Percentiles rank a stretch among this genome's conserved stretches.
Conservation (phyloP, 192 early-diverging fungal genomes). For the Paraglomus brasilianum region DNA sequence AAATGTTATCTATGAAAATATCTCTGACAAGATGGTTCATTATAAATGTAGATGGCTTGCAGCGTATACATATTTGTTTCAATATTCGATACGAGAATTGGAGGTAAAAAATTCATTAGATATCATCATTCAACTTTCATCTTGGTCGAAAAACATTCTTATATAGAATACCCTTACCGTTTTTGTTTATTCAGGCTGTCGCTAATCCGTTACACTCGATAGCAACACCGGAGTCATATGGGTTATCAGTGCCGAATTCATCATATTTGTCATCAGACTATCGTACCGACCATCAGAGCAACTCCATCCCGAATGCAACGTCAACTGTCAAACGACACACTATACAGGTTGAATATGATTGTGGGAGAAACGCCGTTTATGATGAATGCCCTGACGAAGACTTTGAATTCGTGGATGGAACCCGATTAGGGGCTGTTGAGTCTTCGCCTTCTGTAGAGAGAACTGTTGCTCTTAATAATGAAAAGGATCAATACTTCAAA, state of each 20-base stretch:
- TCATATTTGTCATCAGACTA: slow-evolving; percentile 18
- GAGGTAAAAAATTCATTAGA: slow-evolving; percentile 25
- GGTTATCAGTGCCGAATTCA: slow-evolving; percentile 8
- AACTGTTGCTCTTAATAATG: too few species aligned
- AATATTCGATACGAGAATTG: slow-evolving; percentile 38
- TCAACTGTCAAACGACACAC: slow-evolving; percentile 52
- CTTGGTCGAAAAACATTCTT: neutral
- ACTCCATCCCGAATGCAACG: neutral
- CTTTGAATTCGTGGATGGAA: slow-evolving; percentile 30
- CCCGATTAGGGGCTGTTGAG: slow-evolving; percentile 7
- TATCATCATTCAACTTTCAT: neutral
- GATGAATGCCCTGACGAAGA: slow-evolving; percentile 31
- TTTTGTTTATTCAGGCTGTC: slow-evolving; percentile 7
- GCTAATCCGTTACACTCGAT: slow-evolving; percentile 5
- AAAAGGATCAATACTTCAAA: too few species aligned
- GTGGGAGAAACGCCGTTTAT: slow-evolving; percentile 15
- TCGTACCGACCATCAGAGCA: neutral
- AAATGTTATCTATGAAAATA: slow-evolving; percentile 13
- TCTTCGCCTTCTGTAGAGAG: too few species aligned
- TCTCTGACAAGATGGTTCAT: too few species aligned
- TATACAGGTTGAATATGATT: slow-evolving; percentile 56
- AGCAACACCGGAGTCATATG: slow-evolving; percentile 17
- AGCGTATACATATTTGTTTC: slow-evolving; percentile 52
- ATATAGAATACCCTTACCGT: neutral
- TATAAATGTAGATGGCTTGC: slow-evolving; percentile 45